Evolutionary conservation across 1,139 yeast genomes (phyloP), one percentile per base, ranked within the genome.

Genomic region (Suhomyces terraborum): DNA sequence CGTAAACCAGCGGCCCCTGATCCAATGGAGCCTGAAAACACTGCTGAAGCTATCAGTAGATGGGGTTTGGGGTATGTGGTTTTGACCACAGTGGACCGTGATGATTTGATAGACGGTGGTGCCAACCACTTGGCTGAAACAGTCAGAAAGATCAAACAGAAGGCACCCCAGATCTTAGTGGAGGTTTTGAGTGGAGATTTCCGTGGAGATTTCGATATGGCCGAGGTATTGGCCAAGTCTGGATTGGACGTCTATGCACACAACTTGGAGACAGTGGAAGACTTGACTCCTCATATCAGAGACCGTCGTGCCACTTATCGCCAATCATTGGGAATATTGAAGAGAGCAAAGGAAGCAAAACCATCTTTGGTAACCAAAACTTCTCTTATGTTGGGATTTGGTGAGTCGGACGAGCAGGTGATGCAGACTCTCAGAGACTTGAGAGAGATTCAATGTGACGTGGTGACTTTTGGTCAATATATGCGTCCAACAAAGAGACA

Each of bases 21-120:
- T 65, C 96, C 98, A 22, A 81, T 79, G 74, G 99, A 94, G 61
- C 99, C 99, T 0, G 96, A 88, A 61, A 89, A 93, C 57, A 94
- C 98, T 0, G 98, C 98, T 0, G 97, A 88, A 56, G 98, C 98
- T 20, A 89, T 94, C 46, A 83, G 91, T 39, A 82, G 96, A 65
- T 94, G 99, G 99, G 98, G 98, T 1, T 76, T 94, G 49, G 99
- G 99, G 20, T 94, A 94, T 61, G 98, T 94, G 24, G 99, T 94
- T 28, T 73, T 94, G 52, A 94, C 99, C 17, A 91, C 98, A 1
- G 99, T 94, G 23, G 99, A 94, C 62, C 80, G 99, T 67, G 99
- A 94, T 63, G 99, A 94, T 64, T 73, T 93, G 53, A 56, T 74
- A 1, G 99, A 94, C 58, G 98, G 98, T 43, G 99, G 99, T 35